phyloP scores from a whole-genome alignment of 2,329 filamentous ascomycete genomes.

The Penicillium oxalicum region DNA sequence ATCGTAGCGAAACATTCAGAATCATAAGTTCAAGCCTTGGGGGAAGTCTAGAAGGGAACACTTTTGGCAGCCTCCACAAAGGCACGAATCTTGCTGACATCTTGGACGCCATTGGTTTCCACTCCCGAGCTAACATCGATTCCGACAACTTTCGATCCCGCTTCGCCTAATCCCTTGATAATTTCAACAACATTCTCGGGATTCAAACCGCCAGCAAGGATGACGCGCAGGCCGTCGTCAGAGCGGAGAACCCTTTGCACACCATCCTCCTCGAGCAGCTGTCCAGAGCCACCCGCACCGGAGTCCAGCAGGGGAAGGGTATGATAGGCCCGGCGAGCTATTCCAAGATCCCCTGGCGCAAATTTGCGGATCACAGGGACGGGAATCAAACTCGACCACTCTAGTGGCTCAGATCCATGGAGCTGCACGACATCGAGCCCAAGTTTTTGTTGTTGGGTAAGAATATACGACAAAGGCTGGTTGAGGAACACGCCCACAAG shows the following conservation, averaged over 20 bases:
- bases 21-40: background rate
- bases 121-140: constrained; percentile 95
- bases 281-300: constrained; percentile 73
- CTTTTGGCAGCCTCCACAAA: constrained; percentile 73
- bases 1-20: constrained; percentile 2
- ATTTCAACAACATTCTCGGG: constrained; percentile 69
- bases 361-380: constrained; percentile 89
- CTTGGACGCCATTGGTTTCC: constrained; percentile 75
- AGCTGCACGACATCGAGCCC: constrained; percentile 84
- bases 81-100: constrained; percentile 68
- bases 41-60: constrained; percentile 23
- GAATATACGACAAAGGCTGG: constrained; percentile 75
- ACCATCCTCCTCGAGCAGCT: constrained; percentile 64
- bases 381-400: constrained; percentile 84
- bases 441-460: constrained; percentile 70
- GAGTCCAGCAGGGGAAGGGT: constrained; percentile 79
- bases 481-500: constrained; percentile 93
- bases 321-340: constrained; percentile 74
- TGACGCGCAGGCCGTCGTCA: constrained; percentile 65
- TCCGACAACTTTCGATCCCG: constrained; percentile 61
- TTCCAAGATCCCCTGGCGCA: constrained; percentile 64
- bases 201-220: constrained; percentile 80
- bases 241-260: constrained; percentile 61
- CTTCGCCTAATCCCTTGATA: constrained; percentile 57
- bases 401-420: constrained; percentile 84